A percentile compares a stretch with the other conserved stretches of the same genome.
Evolutionary conservation across 2,329 filamentous ascomycete genomes (phyloP).

Genomic region (Neopestalotiopsis sp.): DNA sequence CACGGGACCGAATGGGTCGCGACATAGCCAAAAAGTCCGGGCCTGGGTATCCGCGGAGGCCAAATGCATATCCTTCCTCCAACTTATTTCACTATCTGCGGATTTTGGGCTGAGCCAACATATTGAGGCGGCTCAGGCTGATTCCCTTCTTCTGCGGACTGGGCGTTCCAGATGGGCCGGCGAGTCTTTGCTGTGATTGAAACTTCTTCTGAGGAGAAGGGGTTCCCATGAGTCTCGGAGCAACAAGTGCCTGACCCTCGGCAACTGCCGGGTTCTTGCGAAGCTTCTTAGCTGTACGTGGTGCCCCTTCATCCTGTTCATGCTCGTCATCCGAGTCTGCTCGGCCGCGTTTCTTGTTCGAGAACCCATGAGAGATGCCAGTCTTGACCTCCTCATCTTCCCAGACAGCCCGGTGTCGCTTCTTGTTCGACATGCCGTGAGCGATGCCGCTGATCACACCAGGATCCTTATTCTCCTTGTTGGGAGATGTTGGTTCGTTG

Average conservation of each 20-base stretch:
- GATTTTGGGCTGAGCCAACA: constrained; percentile 65
- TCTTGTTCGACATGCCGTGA: constrained; percentile 71
- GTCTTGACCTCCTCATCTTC: constrained; percentile 53
- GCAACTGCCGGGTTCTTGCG: constrained; percentile 53
- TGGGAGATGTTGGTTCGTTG: constrained; percentile 28
- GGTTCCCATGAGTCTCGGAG: constrained; percentile 45
- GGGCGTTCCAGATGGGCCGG: constrained; percentile 32
- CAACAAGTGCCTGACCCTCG: constrained; percentile 43
- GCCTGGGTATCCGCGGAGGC: neutral
- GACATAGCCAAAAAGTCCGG: neutral
- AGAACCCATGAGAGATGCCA: constrained; percentile 64
- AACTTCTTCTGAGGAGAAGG: constrained; percentile 39
- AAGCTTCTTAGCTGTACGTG: constrained; percentile 62
- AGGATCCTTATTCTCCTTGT: constrained; percentile 46
- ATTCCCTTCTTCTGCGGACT: constrained; percentile 56
- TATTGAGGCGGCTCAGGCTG: constrained; percentile 64
- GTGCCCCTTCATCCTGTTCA: constrained; percentile 47
- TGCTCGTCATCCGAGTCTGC: constrained; percentile 53
- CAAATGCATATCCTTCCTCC: constrained; percentile 19
- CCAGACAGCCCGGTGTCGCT: constrained; percentile 62
- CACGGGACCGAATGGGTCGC: neutral
- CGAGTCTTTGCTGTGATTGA: constrained; percentile 24
- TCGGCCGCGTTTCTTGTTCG: constrained; percentile 58
- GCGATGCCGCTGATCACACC: constrained; percentile 50
- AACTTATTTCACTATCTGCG: constrained; percentile 43